Percentiles rank a stretch among this genome's conserved stretches.
These are phyloP conservation scores for Septoria petroselini DNA, from an alignment of 2,329 filamentous ascomycete genomes.

Conservation along the genomic window DNA sequence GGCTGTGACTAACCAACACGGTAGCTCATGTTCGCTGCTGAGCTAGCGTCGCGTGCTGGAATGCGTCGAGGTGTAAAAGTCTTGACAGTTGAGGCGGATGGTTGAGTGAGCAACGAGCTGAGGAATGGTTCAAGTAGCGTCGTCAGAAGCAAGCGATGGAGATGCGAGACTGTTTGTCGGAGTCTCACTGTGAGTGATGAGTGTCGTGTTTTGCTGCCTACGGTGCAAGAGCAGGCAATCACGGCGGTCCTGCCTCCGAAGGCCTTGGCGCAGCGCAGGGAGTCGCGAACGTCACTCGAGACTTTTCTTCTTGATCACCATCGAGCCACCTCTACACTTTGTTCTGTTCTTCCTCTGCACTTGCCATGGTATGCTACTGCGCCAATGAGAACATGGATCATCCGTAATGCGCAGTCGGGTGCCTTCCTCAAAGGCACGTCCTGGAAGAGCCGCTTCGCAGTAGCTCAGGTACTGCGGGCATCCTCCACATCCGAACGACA, in stretches of 20 bases:
- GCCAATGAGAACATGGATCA: constrained; percentile 32
- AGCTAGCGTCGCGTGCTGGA: not conserved
- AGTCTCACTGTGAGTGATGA: no score
- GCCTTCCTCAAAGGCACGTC: not conserved
- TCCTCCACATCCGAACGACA: not conserved
- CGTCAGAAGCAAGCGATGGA: no score
- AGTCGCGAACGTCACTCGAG: constrained; percentile 13
- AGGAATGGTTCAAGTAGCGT: no score
- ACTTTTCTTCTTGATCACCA: constrained; percentile 3
- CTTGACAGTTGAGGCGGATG: no score
- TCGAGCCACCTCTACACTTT: not conserved
- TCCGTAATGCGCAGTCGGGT: constrained; percentile 9
- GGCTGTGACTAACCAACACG: constrained; percentile 8
- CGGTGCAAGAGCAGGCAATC: not conserved
- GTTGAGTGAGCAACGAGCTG: not conserved
- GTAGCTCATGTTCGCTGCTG: constrained; percentile 12
- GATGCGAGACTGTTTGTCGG: no score
- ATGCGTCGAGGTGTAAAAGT: not conserved
- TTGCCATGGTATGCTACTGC: constrained; percentile 20
- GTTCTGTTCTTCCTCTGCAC: constrained; percentile 1
- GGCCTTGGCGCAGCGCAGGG: constrained; percentile 1
- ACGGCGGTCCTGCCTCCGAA: not conserved
- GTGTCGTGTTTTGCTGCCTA: no score
- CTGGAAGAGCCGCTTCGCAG: not conserved
- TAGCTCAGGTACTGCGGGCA: not conserved